Evolutionary conservation across 2,329 filamentous ascomycete genomes (phyloP).

Genomic region (Laburnicola sp.): DNA sequence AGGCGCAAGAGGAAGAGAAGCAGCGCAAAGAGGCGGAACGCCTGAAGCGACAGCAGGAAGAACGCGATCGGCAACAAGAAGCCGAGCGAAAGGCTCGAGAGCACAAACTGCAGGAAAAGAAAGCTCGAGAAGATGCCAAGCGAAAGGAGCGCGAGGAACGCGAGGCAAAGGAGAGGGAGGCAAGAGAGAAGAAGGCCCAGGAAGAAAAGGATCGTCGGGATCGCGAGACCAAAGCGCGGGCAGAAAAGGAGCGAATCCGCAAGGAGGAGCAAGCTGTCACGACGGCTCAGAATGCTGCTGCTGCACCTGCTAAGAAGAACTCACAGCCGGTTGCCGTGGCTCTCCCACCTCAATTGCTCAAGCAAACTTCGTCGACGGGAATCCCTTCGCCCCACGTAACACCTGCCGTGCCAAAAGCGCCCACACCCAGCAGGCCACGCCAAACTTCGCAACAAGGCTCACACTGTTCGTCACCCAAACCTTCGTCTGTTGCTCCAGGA

Average conservation of each 20-base stretch:
- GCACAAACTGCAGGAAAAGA: conserved; percentile 79
- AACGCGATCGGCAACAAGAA: conserved; percentile 83
- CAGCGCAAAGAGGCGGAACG: conserved; percentile 83
- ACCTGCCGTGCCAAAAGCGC: conserved; percentile 78
- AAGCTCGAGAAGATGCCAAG: conserved; percentile 68
- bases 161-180: conserved; percentile 71
- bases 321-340: conserved; percentile 51
- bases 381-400: conserved; percentile 82
- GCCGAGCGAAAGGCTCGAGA: conserved; percentile 81
- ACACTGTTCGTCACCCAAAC: conserved; percentile 68
- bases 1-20: conserved; percentile 86
- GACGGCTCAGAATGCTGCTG: conserved; percentile 31
- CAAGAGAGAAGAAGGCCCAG: conserved; percentile 66
- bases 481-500: conserved; percentile 58
- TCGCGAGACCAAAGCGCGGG: conserved; percentile 59
- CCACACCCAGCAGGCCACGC: conserved; percentile 75
- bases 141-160: conserved; percentile 73
- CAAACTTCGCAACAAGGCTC: conserved; percentile 79
- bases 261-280: conserved; percentile 48
- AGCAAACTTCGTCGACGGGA: conserved; percentile 54
- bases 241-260: conserved; percentile 48
- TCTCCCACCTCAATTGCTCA: conserved; percentile 57
- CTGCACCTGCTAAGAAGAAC: conserved; percentile 38
- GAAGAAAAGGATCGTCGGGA: conserved; percentile 62
- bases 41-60: conserved; percentile 75